These are phyloP conservation scores for Magnaporthiopsis poae DNA, from an alignment of 2,329 filamentous ascomycete species.

Conservation along the genomic window DNA sequence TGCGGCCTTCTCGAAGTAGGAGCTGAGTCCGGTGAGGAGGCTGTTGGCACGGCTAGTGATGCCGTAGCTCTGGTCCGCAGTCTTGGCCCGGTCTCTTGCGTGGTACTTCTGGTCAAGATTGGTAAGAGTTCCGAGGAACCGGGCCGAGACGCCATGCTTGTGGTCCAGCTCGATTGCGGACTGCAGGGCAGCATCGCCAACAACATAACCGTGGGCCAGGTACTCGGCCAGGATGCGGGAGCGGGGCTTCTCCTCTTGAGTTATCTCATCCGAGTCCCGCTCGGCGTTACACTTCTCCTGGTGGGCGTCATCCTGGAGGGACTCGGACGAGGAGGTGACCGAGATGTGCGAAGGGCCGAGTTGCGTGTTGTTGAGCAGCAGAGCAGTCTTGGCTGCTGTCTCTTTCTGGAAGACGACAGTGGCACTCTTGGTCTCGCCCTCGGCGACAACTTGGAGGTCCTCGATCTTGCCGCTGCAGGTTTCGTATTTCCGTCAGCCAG, in stretches of 20 bases:
- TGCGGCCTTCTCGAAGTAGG: constrained; percentile 90
- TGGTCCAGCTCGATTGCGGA: constrained; percentile 78
- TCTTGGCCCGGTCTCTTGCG: constrained; percentile 75
- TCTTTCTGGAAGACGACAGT: constrained; percentile 96
- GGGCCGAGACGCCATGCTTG: constrained; percentile 73
- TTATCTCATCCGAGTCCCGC: constrained; percentile 58
- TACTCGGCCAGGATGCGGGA: constrained; percentile 92
- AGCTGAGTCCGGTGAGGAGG: constrained; percentile 56
- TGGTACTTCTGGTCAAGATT: constrained; percentile 78
- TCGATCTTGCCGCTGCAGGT: constrained; percentile 74
- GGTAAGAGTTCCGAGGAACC: constrained; percentile 68
- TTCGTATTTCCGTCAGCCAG: neutral
- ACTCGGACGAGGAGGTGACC: constrained; percentile 55
- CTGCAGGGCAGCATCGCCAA: constrained; percentile 67
- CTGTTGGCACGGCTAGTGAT: constrained; percentile 63
- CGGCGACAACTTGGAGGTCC: constrained; percentile 63
- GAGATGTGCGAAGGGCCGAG: constrained; percentile 78
- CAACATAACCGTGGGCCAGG: constrained; percentile 83
- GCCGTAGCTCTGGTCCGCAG: constrained; percentile 75
- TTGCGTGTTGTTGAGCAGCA: constrained; percentile 93
- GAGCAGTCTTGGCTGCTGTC: constrained; percentile 90
- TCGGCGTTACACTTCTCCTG: constrained; percentile 42
- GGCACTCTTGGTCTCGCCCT: constrained; percentile 65
- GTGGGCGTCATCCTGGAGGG: constrained; percentile 43
- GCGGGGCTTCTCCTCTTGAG: constrained; percentile 94